These are phyloP conservation scores for Tetrapyrgos nigripes DNA, from an alignment of 1,284 basidiomycete species.

Conservation along the genomic window DNA sequence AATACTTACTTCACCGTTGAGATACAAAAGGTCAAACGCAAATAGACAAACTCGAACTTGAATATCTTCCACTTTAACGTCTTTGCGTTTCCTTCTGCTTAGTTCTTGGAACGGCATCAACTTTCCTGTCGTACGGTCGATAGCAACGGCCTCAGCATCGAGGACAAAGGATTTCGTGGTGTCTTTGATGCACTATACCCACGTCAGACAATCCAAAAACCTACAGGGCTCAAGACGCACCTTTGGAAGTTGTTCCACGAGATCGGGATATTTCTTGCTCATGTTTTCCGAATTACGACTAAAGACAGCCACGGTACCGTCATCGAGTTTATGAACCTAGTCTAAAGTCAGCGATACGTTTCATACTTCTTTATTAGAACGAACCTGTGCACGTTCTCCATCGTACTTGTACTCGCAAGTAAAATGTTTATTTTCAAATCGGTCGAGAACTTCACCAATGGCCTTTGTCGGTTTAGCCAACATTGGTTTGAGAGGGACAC, in stretches of 20 bases:
- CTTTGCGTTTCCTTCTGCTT: constrained; percentile 94
- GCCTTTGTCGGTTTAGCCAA: constrained; percentile 99
- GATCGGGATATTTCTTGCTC: constrained; percentile 99
- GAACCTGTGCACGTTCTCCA: constrained; percentile 93
- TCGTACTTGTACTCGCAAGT: constrained; percentile 99
- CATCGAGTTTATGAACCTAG: constrained; percentile 82
- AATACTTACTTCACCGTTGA: constrained; percentile 88
- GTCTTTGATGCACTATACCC: constrained; percentile 80
- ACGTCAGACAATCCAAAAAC: constrained; percentile 14
- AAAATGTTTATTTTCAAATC: constrained; percentile 95
- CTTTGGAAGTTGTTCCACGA: constrained; percentile 90
- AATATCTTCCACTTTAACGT: constrained; percentile 96
- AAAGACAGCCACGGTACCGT: constrained; percentile 88
- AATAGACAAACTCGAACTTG: constrained; percentile 95
- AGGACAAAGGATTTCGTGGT: constrained; percentile 89
- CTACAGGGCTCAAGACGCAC: constrained; percentile 48
- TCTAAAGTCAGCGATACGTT: constrained; percentile 1
- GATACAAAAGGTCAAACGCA: constrained; percentile 93
- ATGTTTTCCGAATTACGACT: constrained; percentile 99
- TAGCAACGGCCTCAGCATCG: constrained; percentile 96
- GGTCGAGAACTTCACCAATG: constrained; percentile 97
- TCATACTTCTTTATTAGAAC: constrained; percentile 15
- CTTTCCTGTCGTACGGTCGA: constrained; percentile 84
- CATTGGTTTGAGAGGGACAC: constrained; percentile 98
- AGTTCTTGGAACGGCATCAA: constrained; percentile 98